Evolutionary conservation across 768 basidiomycete species (phyloP), one percentile per base, ranked within the genome.

Genomic region (Hirschioporus abietinus): DNA sequence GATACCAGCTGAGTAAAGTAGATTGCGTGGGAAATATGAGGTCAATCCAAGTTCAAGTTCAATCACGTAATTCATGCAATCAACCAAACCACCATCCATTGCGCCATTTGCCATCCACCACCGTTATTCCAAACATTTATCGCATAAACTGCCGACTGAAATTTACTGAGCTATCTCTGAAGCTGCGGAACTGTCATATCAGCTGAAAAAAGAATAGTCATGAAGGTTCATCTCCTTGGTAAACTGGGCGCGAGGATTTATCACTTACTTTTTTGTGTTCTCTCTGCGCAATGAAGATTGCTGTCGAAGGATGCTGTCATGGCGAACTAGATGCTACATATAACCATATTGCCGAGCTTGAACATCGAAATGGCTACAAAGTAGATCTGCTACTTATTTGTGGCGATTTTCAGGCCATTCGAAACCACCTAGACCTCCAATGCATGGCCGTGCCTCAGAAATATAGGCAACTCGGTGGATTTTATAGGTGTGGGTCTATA

Each of bases 291-390:
- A 12, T 1, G 15, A 52, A 95, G 89, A 83, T 98, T 70, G 96
- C 95, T 7, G 82, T 98, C 27, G 88, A 97, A 80, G 96, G 96
- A 1, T 99, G 97, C 80, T 95, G 93, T 71, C 97, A 99, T 75
- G 97, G 97, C 35, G 86, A 89, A 68, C 85, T 97, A n/a, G 91
- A 93, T 75, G 83, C 84, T 10, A 96, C 96, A 64, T 99, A 99
- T 78, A 74, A 77, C 10, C 84, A 89, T 35, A 85, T 98, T 65
- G 78, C 76, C 2, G 71, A 78, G 15, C 84, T 95, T 34, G 91
- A 97, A 73, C 68, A 72, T 1, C 77, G 77, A 68, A 83, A 91
- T 71, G 75, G 79, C 15, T 88, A 88, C 76, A 88, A 85, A 65
- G 85, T 97, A 65, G 93, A 96, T 72, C 78, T 95, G 1, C 84